Evolutionary conservation across 371 early-diverging fungal genomes (phyloP), one percentile per base, ranked within the genome.

Genomic region (Lichtheimia ornata): DNA sequence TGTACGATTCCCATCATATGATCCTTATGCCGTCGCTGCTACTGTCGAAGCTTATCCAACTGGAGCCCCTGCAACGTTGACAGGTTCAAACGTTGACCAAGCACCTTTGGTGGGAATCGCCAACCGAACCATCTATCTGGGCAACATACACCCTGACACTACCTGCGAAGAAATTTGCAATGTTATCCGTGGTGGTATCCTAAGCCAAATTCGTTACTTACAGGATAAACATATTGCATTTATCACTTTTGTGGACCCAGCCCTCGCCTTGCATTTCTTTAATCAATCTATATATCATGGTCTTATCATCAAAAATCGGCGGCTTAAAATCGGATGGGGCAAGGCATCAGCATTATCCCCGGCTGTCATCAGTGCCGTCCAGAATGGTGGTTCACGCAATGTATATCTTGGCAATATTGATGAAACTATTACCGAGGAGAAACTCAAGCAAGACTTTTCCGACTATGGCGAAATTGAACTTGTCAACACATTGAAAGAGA

Each of bases 121-220:
- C 28, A 84, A 86, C 56, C 87, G 95, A 24, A 91, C 91, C 1
- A 76, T 94, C 24, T 95, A 91, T 67, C 64, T 95, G 4, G 94
- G 94, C 30, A 85, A 82, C 30, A 82, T 95, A 40, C 84, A 81
- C 53, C 88, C 87, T 0, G 91, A 91, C 47, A 83, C 87, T 1
- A 87, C 89, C 0, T 76, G 84, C 30, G 90, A 91, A 71, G 92
- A 94, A 53, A 77, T 95, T 25, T 93, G 92, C 70, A 93, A 94
- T 77, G 86, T 81, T 1, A 83, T 95, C 58, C 91, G 95, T 20
- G 94, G 94, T 24, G 94, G 95, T 5, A 84, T 90, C 42, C 70
- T 95, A 18, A 84, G 88, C 58, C 85, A 86, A 42, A 85, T 94
- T 59, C 83, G 86, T 17, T 88, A 84, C 65, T 63, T 91, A 58